A percentile compares a stretch with the other conserved stretches of the same genome.
Evolutionary conservation across 192 early-diverging fungal genomes (phyloP).

Genomic region (Cladochytrium replicatum): DNA sequence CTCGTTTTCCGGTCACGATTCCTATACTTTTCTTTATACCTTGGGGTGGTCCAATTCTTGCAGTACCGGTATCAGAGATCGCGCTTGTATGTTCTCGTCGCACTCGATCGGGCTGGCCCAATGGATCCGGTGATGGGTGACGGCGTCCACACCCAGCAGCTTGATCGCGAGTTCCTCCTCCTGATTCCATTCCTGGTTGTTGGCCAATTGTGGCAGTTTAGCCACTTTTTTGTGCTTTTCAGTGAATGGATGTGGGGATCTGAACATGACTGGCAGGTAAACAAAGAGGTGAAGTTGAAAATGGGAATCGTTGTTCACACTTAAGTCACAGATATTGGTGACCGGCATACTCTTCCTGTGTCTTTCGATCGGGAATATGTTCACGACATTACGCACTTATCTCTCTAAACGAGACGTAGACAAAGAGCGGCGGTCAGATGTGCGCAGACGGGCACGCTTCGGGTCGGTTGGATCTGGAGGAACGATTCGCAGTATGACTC

Average conservation of each 20-base stretch:
- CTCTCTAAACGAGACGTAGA: constrained; percentile 7
- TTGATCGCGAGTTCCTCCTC: constrained; percentile 18
- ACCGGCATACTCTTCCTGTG: constrained; percentile 17
- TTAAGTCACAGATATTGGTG: constrained; percentile 13
- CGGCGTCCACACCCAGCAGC: constrained; percentile 14
- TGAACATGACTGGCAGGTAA: not conserved
- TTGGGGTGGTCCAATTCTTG: constrained; percentile 24
- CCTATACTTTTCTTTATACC: constrained; percentile 21
- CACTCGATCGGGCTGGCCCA: constrained; percentile 29
- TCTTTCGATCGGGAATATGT: constrained; percentile 27
- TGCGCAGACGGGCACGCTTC: not conserved
- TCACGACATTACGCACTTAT: constrained; percentile 21
- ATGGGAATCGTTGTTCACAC: no score
- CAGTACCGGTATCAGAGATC: constrained; percentile 34
- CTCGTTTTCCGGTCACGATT: constrained; percentile 17
- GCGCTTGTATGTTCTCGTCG: constrained; percentile 32
- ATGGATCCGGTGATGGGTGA: constrained; percentile 38
- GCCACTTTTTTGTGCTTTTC: no score
- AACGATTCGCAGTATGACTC: not conserved
- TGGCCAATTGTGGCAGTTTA: constrained; percentile 33
- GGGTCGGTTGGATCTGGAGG: not conserved
- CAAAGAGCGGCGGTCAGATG: not conserved
- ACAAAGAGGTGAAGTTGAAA: no score
- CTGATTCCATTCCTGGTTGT: constrained; percentile 25
- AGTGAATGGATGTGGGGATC: constrained; percentile 11